phyloP scores from a whole-genome alignment of 495 filamentous ascomycete species.

The Podospora conica region DNA sequence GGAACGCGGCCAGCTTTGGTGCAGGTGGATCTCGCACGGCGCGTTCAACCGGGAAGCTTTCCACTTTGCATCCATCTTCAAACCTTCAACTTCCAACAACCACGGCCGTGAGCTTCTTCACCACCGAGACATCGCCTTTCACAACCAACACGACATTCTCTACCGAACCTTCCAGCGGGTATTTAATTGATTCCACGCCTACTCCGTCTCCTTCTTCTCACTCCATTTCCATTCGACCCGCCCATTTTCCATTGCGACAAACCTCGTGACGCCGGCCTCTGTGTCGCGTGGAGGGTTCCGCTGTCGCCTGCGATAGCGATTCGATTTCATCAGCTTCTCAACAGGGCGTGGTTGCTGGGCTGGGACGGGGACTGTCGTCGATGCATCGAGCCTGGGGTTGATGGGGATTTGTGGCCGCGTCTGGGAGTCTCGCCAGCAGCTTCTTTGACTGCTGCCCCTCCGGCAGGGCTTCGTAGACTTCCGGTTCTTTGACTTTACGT shows the following conservation, averaged over 20 bases:
- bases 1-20: background rate
- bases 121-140: background rate
- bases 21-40: background rate
- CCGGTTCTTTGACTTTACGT: constrained; percentile 5
- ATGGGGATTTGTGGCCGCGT: background rate
- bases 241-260: background rate
- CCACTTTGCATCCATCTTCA: background rate
- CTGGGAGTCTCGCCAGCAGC: constrained; percentile 1
- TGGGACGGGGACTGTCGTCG: background rate
- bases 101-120: background rate
- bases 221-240: background rate
- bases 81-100: background rate
- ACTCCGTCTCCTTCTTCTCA: background rate
- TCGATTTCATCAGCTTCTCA: background rate
- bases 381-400: background rate
- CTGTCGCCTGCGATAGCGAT: background rate
- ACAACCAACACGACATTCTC: background rate
- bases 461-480: constrained; percentile 6
- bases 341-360: background rate
- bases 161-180: background rate
- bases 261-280: background rate
- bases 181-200: background rate
- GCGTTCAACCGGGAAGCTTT: background rate
- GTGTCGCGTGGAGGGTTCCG: background rate
- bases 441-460: constrained; percentile 12